A percentile compares a stretch with the other conserved stretches of the same genome.
phyloP scores from a whole-genome alignment of 2,329 filamentous ascomycete species.

The Xylariaceae sp. region DNA sequence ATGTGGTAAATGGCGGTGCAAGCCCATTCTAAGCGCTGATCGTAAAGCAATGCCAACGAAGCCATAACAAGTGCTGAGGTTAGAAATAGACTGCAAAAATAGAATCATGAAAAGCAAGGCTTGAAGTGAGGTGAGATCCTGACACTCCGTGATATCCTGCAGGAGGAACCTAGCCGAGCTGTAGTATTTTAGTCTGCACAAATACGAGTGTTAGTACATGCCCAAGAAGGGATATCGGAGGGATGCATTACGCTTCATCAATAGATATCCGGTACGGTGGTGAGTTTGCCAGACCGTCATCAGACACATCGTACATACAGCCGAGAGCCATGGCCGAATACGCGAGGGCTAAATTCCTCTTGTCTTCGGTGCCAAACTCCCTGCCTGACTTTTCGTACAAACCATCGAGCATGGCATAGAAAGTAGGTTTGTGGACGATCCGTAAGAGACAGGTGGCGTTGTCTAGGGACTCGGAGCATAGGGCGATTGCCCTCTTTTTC shows the following conservation, averaged over 20 bases:
- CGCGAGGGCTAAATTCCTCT: constrained; percentile 53
- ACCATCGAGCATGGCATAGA: constrained; percentile 61
- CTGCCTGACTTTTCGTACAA: constrained; percentile 59
- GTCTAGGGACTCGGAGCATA: constrained; percentile 37
- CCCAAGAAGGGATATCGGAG: background rate
- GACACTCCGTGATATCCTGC: constrained; percentile 61
- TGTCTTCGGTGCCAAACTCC: constrained; percentile 50
- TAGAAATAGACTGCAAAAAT: constrained; percentile 74
- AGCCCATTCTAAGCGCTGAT: constrained; percentile 68
- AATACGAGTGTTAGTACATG: constrained; percentile 21
- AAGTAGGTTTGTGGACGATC: constrained; percentile 66
- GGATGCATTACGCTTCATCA: constrained; percentile 46
- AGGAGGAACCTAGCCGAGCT: constrained; percentile 61
- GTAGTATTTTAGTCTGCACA: constrained; percentile 66
- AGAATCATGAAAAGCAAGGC: constrained; percentile 74
- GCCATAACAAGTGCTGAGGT: constrained; percentile 72
- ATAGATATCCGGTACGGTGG: constrained; percentile 39
- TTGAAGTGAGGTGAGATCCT: constrained; percentile 69
- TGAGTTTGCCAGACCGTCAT: constrained; percentile 22
- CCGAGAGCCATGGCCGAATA: constrained; percentile 57
- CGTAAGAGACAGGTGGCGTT: constrained; percentile 42
- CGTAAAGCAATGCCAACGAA: constrained; percentile 74
- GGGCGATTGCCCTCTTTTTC: constrained; percentile 45
- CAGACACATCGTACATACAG: constrained; percentile 48
- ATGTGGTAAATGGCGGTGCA: constrained; percentile 67